A percentile compares a stretch with the other conserved stretches of the same genome.
phyloP scores from a whole-genome alignment of 2,329 filamentous ascomycete species.

The Purpureocillium lavendulum region DNA sequence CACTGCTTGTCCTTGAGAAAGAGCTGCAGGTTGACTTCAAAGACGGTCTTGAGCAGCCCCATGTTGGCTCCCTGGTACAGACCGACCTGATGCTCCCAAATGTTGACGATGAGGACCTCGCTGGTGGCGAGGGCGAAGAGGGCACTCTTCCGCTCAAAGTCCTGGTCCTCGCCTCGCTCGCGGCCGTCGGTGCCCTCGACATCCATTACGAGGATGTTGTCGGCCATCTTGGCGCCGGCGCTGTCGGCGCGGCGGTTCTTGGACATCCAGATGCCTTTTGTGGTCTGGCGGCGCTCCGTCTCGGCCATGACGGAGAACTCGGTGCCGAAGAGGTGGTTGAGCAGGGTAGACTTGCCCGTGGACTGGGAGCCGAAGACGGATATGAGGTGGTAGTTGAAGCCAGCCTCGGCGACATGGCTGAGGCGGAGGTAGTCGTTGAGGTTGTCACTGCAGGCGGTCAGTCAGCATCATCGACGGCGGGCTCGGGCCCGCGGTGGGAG shows the following conservation, averaged over 20 bases:
- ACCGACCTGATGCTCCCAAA: slow-evolving; percentile 98
- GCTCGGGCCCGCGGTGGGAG: no score
- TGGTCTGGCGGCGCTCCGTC: slow-evolving; percentile 87
- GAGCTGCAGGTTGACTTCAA: slow-evolving; percentile 94
- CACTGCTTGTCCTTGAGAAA: slow-evolving; percentile 94
- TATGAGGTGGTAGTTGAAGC: slow-evolving; percentile 99
- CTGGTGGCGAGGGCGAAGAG: slow-evolving; percentile 95
- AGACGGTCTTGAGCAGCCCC: slow-evolving; percentile 96
- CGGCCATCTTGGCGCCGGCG: slow-evolving; percentile 62
- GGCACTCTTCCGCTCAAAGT: slow-evolving; percentile 97
- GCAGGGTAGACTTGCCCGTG: slow-evolving; percentile 92
- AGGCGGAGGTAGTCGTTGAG: slow-evolving; percentile 74
- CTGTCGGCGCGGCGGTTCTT: slow-evolving; percentile 71
- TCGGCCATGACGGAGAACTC: slow-evolving; percentile 98
- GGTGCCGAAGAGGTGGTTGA: slow-evolving; percentile 93
- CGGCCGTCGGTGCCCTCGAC: slow-evolving; percentile 96
- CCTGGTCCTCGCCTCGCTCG: slow-evolving; percentile 94
- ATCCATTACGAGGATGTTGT: slow-evolving; percentile 99
- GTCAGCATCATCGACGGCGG: slow-evolving; percentile 7
- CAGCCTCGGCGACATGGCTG: slow-evolving; percentile 74
- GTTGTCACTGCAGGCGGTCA: slow-evolving; percentile 47
- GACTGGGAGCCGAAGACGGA: slow-evolving; percentile 98
- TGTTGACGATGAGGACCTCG: slow-evolving; percentile 96
- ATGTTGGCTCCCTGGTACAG: slow-evolving; percentile 98
- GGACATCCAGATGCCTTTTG: slow-evolving; percentile 99